These are phyloP conservation scores for Leccinum pachyderme DNA, from an alignment of 1,284 basidiomycete genomes.

Conservation along the genomic window DNA sequence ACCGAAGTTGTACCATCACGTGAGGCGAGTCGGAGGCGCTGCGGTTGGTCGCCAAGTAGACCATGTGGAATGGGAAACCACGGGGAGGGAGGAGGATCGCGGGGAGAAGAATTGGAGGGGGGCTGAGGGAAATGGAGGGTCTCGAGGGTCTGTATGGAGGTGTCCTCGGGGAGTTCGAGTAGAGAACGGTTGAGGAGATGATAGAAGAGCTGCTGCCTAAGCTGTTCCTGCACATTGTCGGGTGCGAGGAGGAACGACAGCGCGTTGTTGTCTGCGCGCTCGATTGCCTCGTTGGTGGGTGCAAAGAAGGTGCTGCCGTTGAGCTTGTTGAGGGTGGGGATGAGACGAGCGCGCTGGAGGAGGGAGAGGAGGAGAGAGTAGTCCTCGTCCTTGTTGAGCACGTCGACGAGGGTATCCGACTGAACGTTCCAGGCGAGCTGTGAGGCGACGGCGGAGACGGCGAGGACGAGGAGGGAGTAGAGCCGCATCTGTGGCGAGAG, in stretches of 20 bases:
- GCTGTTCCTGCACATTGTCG: conserved; percentile 84
- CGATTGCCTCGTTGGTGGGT: conserved; percentile 90
- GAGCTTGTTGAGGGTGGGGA: conserved; percentile 89
- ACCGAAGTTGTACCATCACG: conserved; percentile 54
- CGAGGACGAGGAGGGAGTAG: conserved; percentile 37
- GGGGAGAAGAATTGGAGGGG: conserved; percentile 52
- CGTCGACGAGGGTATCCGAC: conserved; percentile 66
- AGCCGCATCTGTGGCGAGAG: conserved; percentile 33
- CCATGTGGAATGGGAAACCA: conserved; percentile 85
- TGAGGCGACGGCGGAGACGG: conserved; percentile 25
- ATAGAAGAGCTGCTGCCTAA: conserved; percentile 92
- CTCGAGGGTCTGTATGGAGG: conserved; percentile 43
- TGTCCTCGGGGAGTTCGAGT: conserved; percentile 43
- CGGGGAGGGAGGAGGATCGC: conserved; percentile 72
- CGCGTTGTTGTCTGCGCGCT: conserved; percentile 42
- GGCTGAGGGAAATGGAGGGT: conserved; percentile 74
- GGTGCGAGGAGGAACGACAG: conserved; percentile 38
- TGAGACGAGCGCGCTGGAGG: conserved; percentile 82
- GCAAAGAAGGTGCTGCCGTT: conserved; percentile 88
- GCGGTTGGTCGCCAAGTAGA: conserved; percentile 78
- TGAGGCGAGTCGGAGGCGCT: conserved; percentile 69
- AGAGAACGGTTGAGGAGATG: conserved; percentile 88
- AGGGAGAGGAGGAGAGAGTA: conserved; percentile 79
- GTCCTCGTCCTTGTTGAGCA: conserved; percentile 72
- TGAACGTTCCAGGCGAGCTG: conserved; percentile 36